Base-by-base conservation (phyloP, 176 grass and related monocot genomes). In the Juncus effusus region DNA sequence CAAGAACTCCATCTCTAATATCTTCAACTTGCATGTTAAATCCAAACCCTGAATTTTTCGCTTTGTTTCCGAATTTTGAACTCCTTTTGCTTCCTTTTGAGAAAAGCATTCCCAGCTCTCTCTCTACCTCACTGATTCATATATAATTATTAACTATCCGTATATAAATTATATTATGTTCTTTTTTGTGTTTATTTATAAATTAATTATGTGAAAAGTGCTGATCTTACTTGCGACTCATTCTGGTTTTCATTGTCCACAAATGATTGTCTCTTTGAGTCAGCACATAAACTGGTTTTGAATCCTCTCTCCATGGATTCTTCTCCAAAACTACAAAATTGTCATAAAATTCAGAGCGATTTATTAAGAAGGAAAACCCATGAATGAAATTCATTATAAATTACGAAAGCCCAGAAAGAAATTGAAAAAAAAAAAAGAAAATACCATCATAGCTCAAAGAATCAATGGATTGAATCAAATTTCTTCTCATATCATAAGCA, bases 1-100 rank as follows among this genome's bases (percentile, higher is more conserved):
- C 88, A 75, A 97, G 83, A 56, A 97, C 85, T 47, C 94, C 94
- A 40, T 93, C 94, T 73, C 82, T 93, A 69, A 97, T 80, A 83
- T 97, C 94, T 87, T 97, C 94, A 50, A 97, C 94, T 42, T 84
- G 69, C 94, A 97, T 97, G 50, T 84, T 85, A 70, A 97, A 97
- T 44, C 88, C 91, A 64, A 89, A 69, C 13, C 69, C 88, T 59
- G 83, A 86, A 67, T 72, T 78, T 74, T 83, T 97, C 16, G 80
- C 72, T 72, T 87, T 93, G 77, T 63, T 84, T 36, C 85, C 82
- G 49, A 89, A 51, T 73, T 59, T 79, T 51, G 82, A 81, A 13
- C 64, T 62, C 35, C 42, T 62, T 39, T 60, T 76, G 44, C 35
- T 64, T 64, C 85, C 83, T 55, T 89, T 92, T 35, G 83, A 89